phyloP scores from a whole-genome alignment of 2,329 filamentous ascomycete genomes.

The Paecilomyces fulvus region DNA sequence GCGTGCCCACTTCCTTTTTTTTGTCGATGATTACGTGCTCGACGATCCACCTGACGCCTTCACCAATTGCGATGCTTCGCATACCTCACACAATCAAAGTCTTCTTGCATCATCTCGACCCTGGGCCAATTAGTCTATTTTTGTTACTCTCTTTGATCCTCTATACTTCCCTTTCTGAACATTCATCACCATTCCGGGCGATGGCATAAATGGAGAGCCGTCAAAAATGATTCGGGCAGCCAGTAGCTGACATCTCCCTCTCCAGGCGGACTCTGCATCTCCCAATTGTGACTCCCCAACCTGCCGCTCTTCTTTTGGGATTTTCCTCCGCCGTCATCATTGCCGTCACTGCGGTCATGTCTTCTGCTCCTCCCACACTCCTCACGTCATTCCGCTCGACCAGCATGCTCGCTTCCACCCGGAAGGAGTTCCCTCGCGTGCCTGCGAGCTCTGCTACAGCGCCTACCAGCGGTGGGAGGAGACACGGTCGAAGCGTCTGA shows the following conservation, averaged over 20 bases:
- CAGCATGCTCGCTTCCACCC: constrained; percentile 58
- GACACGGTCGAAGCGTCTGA: constrained; percentile 39
- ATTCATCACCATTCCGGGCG: not conserved
- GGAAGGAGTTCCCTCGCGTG: constrained; percentile 45
- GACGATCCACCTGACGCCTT: not conserved
- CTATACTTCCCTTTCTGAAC: not conserved
- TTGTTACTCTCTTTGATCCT: not conserved
- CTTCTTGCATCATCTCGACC: not conserved
- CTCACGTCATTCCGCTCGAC: constrained; percentile 50
- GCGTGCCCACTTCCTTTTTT: not conserved
- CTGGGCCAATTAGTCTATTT: not conserved
- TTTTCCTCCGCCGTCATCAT: constrained; percentile 57
- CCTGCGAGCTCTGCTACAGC: constrained; percentile 53
- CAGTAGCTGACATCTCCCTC: not conserved
- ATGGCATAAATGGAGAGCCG: not conserved
- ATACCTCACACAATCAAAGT: not conserved
- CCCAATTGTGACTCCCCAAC: constrained; percentile 48
- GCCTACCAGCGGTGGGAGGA: constrained; percentile 52
- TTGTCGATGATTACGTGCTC: not conserved
- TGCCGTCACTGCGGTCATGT: constrained; percentile 59
- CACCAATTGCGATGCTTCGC: not conserved
- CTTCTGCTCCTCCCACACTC: constrained; percentile 54
- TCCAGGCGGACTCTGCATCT: constrained; percentile 50
- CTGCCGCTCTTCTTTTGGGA: constrained; percentile 51
- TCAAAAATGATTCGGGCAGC: not conserved